Evolutionary conservation across 1,139 yeast genomes (phyloP).

Genomic region (Yarrowia galli): DNA sequence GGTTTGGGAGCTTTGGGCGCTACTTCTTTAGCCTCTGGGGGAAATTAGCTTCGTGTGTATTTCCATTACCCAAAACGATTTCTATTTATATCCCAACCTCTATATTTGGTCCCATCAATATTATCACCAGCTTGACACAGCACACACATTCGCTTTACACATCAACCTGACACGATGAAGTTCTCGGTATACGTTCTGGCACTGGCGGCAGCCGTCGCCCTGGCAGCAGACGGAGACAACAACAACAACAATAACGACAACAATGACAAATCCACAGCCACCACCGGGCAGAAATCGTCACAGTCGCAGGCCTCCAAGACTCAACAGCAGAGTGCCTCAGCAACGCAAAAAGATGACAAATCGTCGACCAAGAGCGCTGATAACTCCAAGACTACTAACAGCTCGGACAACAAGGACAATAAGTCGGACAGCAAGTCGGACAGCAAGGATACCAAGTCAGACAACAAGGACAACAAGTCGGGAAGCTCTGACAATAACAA

Average conservation of each 20-base stretch:
- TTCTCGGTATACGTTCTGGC: slow-evolving; percentile 33
- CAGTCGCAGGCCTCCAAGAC: slow-evolving; percentile 23
- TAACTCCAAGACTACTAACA: slow-evolving; percentile 13
- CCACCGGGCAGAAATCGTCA: slow-evolving; percentile 36
- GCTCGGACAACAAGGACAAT: slow-evolving; percentile 18
- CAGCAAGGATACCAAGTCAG: slow-evolving; percentile 27
- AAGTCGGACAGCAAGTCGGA: slow-evolving; percentile 6
- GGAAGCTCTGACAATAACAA: slow-evolving; percentile 15
- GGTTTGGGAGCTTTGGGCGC: background rate
- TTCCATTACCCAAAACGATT: slow-evolving; percentile 35
- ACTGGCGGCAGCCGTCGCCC: slow-evolving; percentile 19
- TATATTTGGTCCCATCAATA: slow-evolving; percentile 18
- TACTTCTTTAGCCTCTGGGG: slow-evolving; percentile 24
- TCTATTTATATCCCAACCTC: slow-evolving; percentile 33
- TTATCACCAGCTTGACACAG: slow-evolving; percentile 18
- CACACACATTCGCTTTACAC: background rate
- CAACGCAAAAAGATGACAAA: slow-evolving; percentile 27
- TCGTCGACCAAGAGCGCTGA: slow-evolving; percentile 21
- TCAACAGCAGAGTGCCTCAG: slow-evolving; percentile 16
- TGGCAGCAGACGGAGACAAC: slow-evolving; percentile 29
- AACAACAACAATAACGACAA: slow-evolving; percentile 27
- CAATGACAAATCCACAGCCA: slow-evolving; percentile 29
- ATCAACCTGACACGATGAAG: slow-evolving; percentile 14
- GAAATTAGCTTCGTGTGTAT: slow-evolving; percentile 18
- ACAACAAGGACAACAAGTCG: slow-evolving; percentile 14